Conservation (phyloP, 768 basidiomycete genomes). For the Chalciporus piperatus region DNA sequence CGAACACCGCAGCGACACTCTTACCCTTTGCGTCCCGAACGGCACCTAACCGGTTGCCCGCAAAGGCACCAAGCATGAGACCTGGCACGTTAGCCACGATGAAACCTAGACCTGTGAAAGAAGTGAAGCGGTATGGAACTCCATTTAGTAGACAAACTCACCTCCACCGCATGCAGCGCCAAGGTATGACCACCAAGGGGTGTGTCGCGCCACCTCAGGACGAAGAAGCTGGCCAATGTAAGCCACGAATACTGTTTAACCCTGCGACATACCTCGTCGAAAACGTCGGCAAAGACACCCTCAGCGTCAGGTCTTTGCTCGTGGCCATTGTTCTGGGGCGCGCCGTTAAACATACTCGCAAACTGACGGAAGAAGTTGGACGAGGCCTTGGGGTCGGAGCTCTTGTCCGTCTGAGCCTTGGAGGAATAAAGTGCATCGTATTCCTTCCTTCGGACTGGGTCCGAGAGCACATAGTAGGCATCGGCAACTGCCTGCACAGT, state of each 20-base stretch:
- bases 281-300: slow-evolving; percentile 83
- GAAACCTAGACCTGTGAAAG: slow-evolving; percentile 32
- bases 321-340: slow-evolving; percentile 32
- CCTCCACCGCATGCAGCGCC: slow-evolving; percentile 71
- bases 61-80: slow-evolving; percentile 78
- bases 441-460: slow-evolving; percentile 65
- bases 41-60: slow-evolving; percentile 89
- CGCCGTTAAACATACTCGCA: slow-evolving; percentile 62
- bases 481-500: slow-evolving; percentile 69
- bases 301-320: slow-evolving; percentile 69
- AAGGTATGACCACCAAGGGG: slow-evolving; percentile 73
- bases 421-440: slow-evolving; percentile 69
- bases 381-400: slow-evolving; percentile 64
- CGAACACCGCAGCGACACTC: slow-evolving; percentile 87
- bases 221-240: slow-evolving; percentile 57
- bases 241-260: neutral
- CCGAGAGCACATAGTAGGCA: slow-evolving; percentile 91
- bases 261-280: slow-evolving; percentile 70
- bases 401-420: slow-evolving; percentile 47
- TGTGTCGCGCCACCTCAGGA: slow-evolving; percentile 72
- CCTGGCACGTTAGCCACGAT: slow-evolving; percentile 81
- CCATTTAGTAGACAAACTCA: slow-evolving; percentile 15
- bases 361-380: slow-evolving; percentile 77
- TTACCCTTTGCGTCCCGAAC: slow-evolving; percentile 93
- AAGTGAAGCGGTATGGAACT: slow-evolving; percentile 33